Percentiles rank a stretch among this genome's conserved stretches.
phyloP scores from a whole-genome alignment of 2,329 filamentous ascomycete species.

The Orbilia quercus region DNA sequence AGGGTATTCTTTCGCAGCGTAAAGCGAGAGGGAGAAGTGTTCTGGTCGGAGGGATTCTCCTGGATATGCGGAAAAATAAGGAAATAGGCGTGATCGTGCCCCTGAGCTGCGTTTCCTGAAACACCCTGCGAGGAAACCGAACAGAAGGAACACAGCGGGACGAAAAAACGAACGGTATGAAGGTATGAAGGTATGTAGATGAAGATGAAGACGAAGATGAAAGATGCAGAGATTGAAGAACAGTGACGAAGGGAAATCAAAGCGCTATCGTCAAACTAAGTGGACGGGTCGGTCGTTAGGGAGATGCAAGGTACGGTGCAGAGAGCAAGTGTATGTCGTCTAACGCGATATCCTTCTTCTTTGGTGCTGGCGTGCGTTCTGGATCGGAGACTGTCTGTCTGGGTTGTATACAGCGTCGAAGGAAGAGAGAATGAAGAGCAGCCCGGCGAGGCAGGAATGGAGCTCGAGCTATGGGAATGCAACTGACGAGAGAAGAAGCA shows the following conservation, averaged over 20 bases:
- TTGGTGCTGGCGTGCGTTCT: slow-evolving; percentile 42
- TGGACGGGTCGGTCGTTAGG: slow-evolving; percentile 6
- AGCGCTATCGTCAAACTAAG: background rate
- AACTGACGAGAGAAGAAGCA: background rate
- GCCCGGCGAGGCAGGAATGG: background rate
- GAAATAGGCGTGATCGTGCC: slow-evolving; percentile 34
- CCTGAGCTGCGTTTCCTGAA: slow-evolving; percentile 52
- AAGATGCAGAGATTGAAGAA: background rate
- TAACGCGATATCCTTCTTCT: slow-evolving; percentile 48
- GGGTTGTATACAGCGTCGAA: background rate
- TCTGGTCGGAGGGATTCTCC: background rate
- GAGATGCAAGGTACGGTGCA: slow-evolving; percentile 33
- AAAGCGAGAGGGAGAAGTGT: background rate
- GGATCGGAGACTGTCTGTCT: slow-evolving; percentile 40
- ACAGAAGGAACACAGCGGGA: slow-evolving; percentile 6
- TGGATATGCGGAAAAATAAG: slow-evolving; percentile 8
- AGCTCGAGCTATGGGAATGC: background rate
- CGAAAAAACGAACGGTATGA: background rate
- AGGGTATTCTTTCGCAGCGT: background rate
- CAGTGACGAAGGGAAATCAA: background rate
- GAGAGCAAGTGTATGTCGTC: slow-evolving; percentile 27
- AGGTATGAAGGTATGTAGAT: no score
- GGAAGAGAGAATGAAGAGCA: no score
- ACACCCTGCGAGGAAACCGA: slow-evolving; percentile 25
- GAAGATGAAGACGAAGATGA: background rate